Base-by-base conservation (phyloP, 495 filamentous ascomycete species). In the Immersiella caudata region DNA sequence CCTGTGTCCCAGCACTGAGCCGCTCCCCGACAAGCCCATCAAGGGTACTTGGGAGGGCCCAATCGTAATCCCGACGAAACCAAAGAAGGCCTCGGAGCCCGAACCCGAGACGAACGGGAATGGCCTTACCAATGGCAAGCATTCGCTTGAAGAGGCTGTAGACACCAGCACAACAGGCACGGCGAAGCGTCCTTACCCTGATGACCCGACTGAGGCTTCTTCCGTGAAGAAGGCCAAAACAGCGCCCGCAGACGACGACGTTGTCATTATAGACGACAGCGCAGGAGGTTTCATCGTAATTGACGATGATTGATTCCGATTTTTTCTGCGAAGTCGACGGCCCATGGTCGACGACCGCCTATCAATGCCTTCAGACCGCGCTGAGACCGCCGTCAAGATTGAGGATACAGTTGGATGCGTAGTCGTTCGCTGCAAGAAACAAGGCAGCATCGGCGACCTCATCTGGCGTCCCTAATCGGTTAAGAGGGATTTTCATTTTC, bases 371-470 rank as follows among this genome's bases (percentile, higher is more conserved):
- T 75, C 72, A 91, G 21, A 83, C 78, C 16, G 90, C 90, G 71
- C 91, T 93, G 62, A 94, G 72, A 1, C 93, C 93, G 20, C 93
- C 93, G 74, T 96, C 93, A n/a, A 96, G 82, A 71, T 92, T 93
- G 9, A 96, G 82, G 26, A 93, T 84, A 78, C 91, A 93, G 64
- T 94, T 94, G 72, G 93, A 93, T 9, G 91, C 89, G 74, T 93
- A 96, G 54, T 85, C 74, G 76, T 93, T 95, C 29, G 80, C 82
- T n/a, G 86, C 89, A 20, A 96, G 84, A 75, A 95, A 96, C 29
- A 87, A 76, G 52, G 88, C 92, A 56, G 92, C 92, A 67, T 93
- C 89, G n/a, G 92, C 92, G 27, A 96, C 83, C 71, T 96, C 93
- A 5, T 84, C 80, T 14, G 84, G 76, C 8, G 82, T 76, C 12